Base-by-base conservation (phyloP, 1,139 yeast genomes). In the Pichia sp. region DNA sequence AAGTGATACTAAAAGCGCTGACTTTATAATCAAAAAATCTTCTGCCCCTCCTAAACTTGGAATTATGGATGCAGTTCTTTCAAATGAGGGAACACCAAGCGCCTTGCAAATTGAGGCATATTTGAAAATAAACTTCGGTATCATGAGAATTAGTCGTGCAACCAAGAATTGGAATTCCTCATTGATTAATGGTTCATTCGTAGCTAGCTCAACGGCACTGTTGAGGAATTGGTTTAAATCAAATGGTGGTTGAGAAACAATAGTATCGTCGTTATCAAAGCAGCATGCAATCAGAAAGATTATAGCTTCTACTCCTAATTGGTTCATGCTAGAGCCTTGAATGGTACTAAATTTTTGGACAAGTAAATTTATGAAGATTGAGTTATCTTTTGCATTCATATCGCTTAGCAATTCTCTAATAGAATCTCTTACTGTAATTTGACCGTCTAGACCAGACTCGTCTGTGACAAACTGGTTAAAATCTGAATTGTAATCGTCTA, bases 381-480 rank as follows among this genome's bases (percentile, higher is more conserved):
- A 56, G 20, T 75, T 72, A 62, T 78, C 83, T 0, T 49, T 45
- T 5, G 67, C 67, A 51, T 76, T 73, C 49, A 80, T 60, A 42
- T 80, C 85, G 0, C 75, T 67, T 27, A 83, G 60, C 30, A 76
- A 75, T 42, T 83, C 88, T 51, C 71, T 68, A 2, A 81, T 67
- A 0, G 84, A 73, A 53, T 83, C 87, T 57, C 93, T 74, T 1
- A 80, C 76, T 5, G 76, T 68, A 12, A 71, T 70, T 6, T 71
- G 76, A 31, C 78, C 73, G 1, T 80, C 73, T 44, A 88, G 74
- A 1, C 91, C 96, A 1, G 88, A 77, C 55, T 87, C 89, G 46
- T 84, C 86, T 6, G 89, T 80, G 6, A 89, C 87, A 67, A 81
- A 90, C 6, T 70, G 72, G 63, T 89, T 88, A 65, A 83, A 79